phyloP scores from a whole-genome alignment of 352 stramenopile species.

The Phytophthora syringae region DNA sequence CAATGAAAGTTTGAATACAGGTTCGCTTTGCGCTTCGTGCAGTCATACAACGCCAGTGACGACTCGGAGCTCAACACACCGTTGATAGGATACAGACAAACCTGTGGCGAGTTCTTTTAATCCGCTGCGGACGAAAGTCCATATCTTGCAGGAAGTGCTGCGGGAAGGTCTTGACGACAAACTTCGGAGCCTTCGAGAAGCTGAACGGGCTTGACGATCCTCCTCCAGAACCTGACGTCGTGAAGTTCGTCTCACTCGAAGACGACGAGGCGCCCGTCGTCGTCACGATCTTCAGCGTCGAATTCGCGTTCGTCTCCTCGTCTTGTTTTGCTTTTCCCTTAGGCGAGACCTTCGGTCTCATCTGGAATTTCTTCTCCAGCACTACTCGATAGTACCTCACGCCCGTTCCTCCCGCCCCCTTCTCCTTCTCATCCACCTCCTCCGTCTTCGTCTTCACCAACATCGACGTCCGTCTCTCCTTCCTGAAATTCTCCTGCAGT shows the following conservation, averaged over 20 bases:
- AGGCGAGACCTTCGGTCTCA: conserved; percentile 25
- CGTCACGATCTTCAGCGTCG: conserved; percentile 34
- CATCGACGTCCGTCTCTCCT: conserved; percentile 84
- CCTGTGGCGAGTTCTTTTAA: conserved; percentile 78
- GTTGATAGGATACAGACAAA: conserved; percentile 82
- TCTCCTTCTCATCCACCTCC: conserved; percentile 39
- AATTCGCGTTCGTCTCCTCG: neutral
- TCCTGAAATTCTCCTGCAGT: conserved; percentile 78
- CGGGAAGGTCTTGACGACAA: conserved; percentile 85
- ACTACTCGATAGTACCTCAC: conserved; percentile 83
- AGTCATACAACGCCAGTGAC: conserved; percentile 77
- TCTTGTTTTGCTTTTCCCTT: conserved; percentile 26
- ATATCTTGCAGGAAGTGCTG: conserved; percentile 87
- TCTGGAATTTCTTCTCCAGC: conserved; percentile 78
- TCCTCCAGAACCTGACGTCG: conserved; percentile 24
- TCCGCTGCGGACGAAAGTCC: conserved; percentile 84
- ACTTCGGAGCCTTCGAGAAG: conserved; percentile 36
- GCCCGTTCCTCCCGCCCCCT: conserved; percentile 23
- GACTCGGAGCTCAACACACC: conserved; percentile 71
- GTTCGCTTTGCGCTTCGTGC: conserved; percentile 48
- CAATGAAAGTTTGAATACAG: conserved; percentile 87
- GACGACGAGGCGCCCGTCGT: conserved; percentile 25
- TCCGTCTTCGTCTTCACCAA: conserved; percentile 70
- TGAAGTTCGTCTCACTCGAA: conserved; percentile 45
- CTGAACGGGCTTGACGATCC: conserved; percentile 26